A percentile compares a stretch with the other conserved stretches of the same genome.
These are phyloP conservation scores for Sarcocystis neurona DNA, from an alignment of 169 alveolate species.

Conservation along the genomic window DNA sequence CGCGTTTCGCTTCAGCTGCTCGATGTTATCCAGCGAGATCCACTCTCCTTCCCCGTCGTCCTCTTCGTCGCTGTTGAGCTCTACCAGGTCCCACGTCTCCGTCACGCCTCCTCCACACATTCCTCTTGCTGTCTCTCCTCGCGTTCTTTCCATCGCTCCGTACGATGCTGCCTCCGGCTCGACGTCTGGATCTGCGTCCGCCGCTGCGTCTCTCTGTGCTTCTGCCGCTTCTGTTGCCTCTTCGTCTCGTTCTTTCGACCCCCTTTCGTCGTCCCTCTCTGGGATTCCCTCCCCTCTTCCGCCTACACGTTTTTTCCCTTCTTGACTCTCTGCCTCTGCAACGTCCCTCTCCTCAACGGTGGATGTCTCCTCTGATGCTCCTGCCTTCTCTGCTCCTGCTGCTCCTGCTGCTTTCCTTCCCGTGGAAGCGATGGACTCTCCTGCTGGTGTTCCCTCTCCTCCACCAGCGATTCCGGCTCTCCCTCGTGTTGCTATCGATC, in stretches of 20 bases:
- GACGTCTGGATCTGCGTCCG: neutral
- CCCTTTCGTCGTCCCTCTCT: neutral
- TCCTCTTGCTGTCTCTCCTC: neutral
- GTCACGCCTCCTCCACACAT: neutral
- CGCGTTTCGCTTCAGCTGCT: conserved; percentile 17
- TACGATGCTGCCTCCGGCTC: neutral
- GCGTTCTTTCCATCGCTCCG: neutral
- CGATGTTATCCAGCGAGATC: conserved; percentile 79
- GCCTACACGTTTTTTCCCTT: conserved; percentile 35
- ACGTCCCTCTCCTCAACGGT: too few relatives aligned
- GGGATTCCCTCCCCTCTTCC: conserved; percentile 27
- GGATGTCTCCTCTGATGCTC: neutral
- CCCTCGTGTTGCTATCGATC: neutral
- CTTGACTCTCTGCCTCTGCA: too few relatives aligned
- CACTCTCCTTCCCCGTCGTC: conserved; percentile 70
- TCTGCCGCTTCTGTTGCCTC: neutral
- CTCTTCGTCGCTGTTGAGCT: conserved; percentile 3
- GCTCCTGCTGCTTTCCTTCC: neutral
- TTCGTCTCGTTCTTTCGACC: neutral
- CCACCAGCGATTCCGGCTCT: neutral
- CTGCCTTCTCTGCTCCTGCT: neutral
- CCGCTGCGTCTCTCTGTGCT: neutral
- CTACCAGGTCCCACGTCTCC: neutral
- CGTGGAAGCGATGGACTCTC: neutral
- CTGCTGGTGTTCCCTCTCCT: neutral